Base-by-base conservation (phyloP, 257 asterid genomes). In the Nicotiana obtusifolia region DNA sequence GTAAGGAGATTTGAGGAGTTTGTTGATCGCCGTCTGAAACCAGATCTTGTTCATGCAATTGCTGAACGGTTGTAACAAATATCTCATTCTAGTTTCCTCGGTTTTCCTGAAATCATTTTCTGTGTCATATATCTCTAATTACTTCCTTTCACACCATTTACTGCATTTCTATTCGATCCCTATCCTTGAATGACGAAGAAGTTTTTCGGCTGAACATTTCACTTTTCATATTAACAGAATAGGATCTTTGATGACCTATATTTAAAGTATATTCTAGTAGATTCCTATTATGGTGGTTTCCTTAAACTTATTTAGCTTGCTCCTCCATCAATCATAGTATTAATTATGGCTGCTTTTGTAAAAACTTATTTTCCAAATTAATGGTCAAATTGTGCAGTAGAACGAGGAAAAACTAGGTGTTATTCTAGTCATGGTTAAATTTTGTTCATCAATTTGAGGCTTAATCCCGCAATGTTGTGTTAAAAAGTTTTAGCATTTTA, bases 21-120 rank as follows among this genome's bases (percentile, higher is more conserved):
- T 84, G 88, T 95, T 14, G 97, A 95, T 83, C 82, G 81, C 41
- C 95, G 98, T 62, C 77, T 95, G 88, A 95, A 95, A 89, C 99
- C 98, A 66, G 97, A 91, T 90, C 97, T 95, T 37, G 91, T 92
- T 30, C 92, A 67, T 33, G 97, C 98, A 83, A 89, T 91, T 78
- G 94, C 91, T 87, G 88, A 95, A 84, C 86, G 99, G 99, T 93
- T 77, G 3, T 49, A 31, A 19, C 17, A 65, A 65, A 65, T 13
- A 28, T 80, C n/a, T 30, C 78, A n/a, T 31, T 52, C 22, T 22
- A 22, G 19, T 52, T 80, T 22, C 64, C 47, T 49, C 20, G 16
- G 16, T 75, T 75, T 75, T 26, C 64, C 64, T 75, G 44, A 75
- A 75, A 24, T 49, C 10, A 1, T 24, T 15, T 73, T 49, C 41